These are phyloP conservation scores for Pythium insidiosum DNA, from an alignment of 352 stramenopile species.

Conservation along the genomic window DNA sequence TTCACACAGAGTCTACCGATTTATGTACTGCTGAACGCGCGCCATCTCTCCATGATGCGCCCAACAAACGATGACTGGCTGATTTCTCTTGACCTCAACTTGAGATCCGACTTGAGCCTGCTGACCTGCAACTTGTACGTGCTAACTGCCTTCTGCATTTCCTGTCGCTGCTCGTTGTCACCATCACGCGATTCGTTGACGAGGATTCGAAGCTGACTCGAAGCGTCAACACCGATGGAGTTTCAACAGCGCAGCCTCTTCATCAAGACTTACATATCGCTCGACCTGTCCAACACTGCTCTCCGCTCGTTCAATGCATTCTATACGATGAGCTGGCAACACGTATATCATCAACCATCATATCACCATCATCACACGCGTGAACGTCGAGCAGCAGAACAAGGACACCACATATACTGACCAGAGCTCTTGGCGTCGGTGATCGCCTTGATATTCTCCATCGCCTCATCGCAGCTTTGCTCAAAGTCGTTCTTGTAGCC, in stretches of 20 bases:
- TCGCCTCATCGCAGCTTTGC: conserved; percentile 70
- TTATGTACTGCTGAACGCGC: too few relatives aligned
- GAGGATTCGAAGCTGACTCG: conserved; percentile 68
- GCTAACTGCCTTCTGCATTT: conserved; percentile 81
- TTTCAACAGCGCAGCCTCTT: too few relatives aligned
- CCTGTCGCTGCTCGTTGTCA: conserved; percentile 64
- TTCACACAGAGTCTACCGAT: too few relatives aligned
- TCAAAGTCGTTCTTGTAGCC: conserved; percentile 82
- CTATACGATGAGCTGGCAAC: conserved; percentile 36
- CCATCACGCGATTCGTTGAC: conserved; percentile 75
- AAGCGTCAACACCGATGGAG: too few relatives aligned
- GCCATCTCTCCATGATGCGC: too few relatives aligned
- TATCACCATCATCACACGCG: too few relatives aligned
- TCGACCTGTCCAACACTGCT: conserved; percentile 70
- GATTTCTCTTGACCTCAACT: too few relatives aligned
- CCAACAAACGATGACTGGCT: too few relatives aligned
- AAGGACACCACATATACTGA: too few relatives aligned
- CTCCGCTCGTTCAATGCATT: conserved; percentile 43
- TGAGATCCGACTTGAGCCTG: conserved; percentile 78
- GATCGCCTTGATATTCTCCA: conserved; percentile 58
- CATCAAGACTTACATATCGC: conserved; percentile 65
- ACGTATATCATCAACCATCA: too few relatives aligned
- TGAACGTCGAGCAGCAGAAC: too few relatives aligned
- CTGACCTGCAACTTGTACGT: conserved; percentile 78
- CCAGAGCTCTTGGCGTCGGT: conserved; percentile 38